Conservation (phyloP, 78 protist genomes). For the Diacronema lutheri region DNA sequence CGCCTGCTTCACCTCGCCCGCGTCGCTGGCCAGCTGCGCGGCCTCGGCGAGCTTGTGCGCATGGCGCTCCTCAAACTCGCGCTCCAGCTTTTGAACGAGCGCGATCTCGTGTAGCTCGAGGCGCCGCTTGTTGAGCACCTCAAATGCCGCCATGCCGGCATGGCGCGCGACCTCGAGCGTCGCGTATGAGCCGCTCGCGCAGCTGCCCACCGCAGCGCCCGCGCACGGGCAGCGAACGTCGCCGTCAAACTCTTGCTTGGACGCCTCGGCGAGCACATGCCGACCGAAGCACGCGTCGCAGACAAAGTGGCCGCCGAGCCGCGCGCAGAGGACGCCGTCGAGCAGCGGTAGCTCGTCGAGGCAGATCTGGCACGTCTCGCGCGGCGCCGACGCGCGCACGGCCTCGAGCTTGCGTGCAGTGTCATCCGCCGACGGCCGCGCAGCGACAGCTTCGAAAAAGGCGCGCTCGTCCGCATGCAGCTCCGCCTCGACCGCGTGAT, state of each 20-base stretch:
- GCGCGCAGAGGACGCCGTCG: constrained; percentile 4
- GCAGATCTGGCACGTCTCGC: background rate
- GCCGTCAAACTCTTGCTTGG: background rate
- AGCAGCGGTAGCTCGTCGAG: background rate
- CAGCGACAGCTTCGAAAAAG: background rate
- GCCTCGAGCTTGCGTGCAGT: background rate
- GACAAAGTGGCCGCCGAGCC: constrained; percentile 13
- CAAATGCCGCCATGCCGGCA: background rate
- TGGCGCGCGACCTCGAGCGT: background rate
- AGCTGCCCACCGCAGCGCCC: constrained; percentile 1
- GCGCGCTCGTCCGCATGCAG: background rate
- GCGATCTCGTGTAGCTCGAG: background rate
- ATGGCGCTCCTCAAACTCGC: constrained; percentile 11
- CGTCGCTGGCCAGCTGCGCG: background rate
- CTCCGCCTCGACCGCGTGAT: background rate
- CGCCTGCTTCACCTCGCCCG: background rate
- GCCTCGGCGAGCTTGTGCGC: background rate
- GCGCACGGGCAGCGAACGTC: background rate
- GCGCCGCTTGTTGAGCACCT: background rate
- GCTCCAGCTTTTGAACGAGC: background rate
- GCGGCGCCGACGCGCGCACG: background rate
- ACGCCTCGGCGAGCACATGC: background rate
- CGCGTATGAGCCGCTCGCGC: background rate
- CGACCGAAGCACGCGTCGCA: constrained; percentile 10
- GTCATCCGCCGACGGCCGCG: background rate